These are phyloP conservation scores for Daldinia sp. DNA, from an alignment of 2,329 filamentous ascomycete genomes.

Conservation along the genomic window DNA sequence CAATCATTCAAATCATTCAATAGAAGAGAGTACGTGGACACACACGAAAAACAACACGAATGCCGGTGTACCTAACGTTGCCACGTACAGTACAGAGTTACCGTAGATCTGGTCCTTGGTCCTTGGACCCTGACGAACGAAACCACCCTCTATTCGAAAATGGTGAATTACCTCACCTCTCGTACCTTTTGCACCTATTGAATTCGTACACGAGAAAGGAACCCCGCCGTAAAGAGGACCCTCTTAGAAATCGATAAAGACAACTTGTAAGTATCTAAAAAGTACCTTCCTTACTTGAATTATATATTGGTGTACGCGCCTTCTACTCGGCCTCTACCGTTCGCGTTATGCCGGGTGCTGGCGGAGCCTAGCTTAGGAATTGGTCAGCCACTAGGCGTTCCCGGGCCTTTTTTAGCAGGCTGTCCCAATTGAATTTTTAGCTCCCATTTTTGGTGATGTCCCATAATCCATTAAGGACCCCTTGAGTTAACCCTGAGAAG, in stretches of 20 bases:
- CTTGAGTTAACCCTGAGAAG: neutral
- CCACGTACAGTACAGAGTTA: conserved; percentile 35
- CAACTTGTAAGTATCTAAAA: conserved; percentile 20
- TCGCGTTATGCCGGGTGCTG: conserved; percentile 30
- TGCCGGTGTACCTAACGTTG: conserved; percentile 17
- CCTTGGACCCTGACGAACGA: conserved; percentile 19
- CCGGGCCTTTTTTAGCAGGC: conserved; percentile 39
- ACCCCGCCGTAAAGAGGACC: conserved; percentile 34
- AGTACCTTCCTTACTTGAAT: neutral
- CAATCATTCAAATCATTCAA: neutral
- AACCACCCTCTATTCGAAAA: conserved; percentile 14
- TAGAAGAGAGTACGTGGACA: conserved; percentile 6
- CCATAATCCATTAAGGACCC: neutral
- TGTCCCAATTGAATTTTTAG: conserved; percentile 41
- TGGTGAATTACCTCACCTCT: conserved; percentile 39
- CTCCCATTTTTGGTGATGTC: conserved; percentile 36
- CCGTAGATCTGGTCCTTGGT: conserved; percentile 31
- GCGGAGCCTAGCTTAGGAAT: conserved; percentile 26
- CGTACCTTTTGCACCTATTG: conserved; percentile 35
- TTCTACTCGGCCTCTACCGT: neutral
- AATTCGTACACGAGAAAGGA: conserved; percentile 40
- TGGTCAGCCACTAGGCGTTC: conserved; percentile 40
- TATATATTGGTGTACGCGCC: conserved; percentile 5
- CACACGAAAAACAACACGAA: conserved; percentile 8
- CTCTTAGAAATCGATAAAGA: conserved; percentile 16